Percentiles rank a stretch among this genome's conserved stretches.
Conservation (phyloP, 129 eudicot genomes). For the Deinandra increscens region DNA sequence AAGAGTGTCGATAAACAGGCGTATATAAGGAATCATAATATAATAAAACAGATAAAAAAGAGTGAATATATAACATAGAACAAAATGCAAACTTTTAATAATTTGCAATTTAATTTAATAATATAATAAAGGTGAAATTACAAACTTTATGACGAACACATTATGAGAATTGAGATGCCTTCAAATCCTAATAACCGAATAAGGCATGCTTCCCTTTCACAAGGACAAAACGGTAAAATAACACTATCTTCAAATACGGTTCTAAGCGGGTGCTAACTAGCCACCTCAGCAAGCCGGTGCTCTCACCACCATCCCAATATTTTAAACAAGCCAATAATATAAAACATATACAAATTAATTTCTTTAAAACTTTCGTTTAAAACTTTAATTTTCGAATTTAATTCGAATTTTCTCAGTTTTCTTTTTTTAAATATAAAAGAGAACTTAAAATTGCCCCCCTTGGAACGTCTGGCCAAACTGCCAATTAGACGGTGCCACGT, state of each 20-base stretch:
- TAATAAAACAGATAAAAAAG: background rate
- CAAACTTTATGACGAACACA: slow-evolving; percentile 34
- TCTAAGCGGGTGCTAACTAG: slow-evolving; percentile 72
- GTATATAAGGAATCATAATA: background rate
- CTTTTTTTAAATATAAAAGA: background rate
- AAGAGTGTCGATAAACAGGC: no score
- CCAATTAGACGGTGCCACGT: slow-evolving; percentile 66
- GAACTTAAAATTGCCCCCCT: slow-evolving; percentile 59
- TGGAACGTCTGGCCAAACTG: slow-evolving; percentile 75
- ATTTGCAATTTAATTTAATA: slow-evolving; percentile 13
- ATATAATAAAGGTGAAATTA: slow-evolving; percentile 19
- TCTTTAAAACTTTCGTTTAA: background rate
- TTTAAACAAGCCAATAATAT: slow-evolving; percentile 6
- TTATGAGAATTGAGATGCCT: slow-evolving; percentile 29
- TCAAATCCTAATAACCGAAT: slow-evolving; percentile 17
- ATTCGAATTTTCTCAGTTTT: slow-evolving; percentile 1
- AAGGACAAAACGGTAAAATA: slow-evolving; percentile 22
- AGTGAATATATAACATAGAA: background rate
- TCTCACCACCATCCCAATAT: slow-evolving; percentile 22
- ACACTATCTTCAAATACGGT: slow-evolving; percentile 18
- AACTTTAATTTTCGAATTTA: background rate
- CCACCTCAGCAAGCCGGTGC: slow-evolving; percentile 60
- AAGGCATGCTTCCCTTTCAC: slow-evolving; percentile 19
- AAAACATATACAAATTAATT: slow-evolving; percentile 26
- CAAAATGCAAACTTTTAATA: background rate